Conservation (phyloP, 2,329 filamentous ascomycete species). For the Fusarium pseudograminearum region DNA sequence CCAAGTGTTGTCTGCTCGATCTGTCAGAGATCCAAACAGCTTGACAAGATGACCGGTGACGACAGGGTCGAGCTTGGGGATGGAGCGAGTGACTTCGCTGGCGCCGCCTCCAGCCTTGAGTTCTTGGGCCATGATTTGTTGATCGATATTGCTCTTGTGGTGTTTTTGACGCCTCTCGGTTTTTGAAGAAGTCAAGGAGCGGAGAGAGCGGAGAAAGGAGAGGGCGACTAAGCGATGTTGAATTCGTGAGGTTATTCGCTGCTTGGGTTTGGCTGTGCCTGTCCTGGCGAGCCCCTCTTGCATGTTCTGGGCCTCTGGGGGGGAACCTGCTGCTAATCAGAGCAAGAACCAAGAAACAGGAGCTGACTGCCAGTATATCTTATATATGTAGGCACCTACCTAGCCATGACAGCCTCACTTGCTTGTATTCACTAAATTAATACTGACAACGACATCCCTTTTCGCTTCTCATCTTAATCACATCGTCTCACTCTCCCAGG, state of each 20-base stretch:
- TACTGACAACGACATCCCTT: background rate
- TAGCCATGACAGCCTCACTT: background rate
- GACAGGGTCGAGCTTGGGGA: slow-evolving; percentile 57
- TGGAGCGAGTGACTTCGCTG: slow-evolving; percentile 55
- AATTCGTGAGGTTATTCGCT: slow-evolving; percentile 42
- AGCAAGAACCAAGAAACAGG: background rate
- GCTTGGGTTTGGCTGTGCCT: slow-evolving; percentile 2
- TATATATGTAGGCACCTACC: too few relatives aligned
- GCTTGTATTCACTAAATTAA: background rate
- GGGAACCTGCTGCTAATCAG: background rate
- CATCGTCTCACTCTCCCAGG: slow-evolving; percentile 3
- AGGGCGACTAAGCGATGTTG: slow-evolving; percentile 34
- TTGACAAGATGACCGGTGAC: slow-evolving; percentile 59
- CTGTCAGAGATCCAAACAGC: slow-evolving; percentile 61
- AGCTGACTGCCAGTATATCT: background rate
- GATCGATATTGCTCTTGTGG: background rate
- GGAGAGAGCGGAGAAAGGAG: slow-evolving; percentile 38
- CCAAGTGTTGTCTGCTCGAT: slow-evolving; percentile 58
- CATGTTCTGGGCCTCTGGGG: slow-evolving; percentile 26
- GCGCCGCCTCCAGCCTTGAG: slow-evolving; percentile 62
- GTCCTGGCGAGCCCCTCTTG: slow-evolving; percentile 25
- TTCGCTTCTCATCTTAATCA: slow-evolving; percentile 6
- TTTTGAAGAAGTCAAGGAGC: slow-evolving; percentile 11
- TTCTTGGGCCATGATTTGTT: slow-evolving; percentile 31
- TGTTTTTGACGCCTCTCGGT: slow-evolving; percentile 5